These are phyloP conservation scores for Davidsoniella australis DNA, from an alignment of 2,329 filamentous ascomycete species.

Conservation along the genomic window DNA sequence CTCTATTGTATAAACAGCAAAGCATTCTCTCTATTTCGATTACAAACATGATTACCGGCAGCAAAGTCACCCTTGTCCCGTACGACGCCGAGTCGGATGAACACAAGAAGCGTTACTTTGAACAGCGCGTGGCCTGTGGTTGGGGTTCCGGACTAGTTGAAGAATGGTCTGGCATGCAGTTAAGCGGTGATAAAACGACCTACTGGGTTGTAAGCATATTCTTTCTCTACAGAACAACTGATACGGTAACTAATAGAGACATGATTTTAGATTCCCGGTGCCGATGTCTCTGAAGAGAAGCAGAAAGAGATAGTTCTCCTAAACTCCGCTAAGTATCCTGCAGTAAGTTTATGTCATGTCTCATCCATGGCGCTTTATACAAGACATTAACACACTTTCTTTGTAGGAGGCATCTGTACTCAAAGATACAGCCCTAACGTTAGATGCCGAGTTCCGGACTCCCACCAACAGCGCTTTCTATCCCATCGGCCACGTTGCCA, in stretches of 20 bases:
- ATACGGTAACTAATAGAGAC: not conserved
- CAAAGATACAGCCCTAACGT: slow-evolving; percentile 20
- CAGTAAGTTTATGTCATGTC: not conserved
- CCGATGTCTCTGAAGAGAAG: slow-evolving; percentile 1
- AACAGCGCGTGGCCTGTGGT: slow-evolving; percentile 29
- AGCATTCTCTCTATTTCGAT: no score
- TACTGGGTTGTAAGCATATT: slow-evolving; percentile 26
- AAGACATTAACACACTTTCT: not conserved
- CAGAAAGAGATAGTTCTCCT: not conserved
- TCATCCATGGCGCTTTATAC: not conserved
- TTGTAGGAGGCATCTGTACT: slow-evolving; percentile 20
- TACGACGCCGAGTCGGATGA: slow-evolving; percentile 25
- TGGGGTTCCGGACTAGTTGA: slow-evolving; percentile 25
- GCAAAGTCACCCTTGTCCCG: slow-evolving; percentile 23
- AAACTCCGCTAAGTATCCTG: not conserved
- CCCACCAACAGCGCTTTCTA: slow-evolving; percentile 19
- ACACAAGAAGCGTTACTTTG: slow-evolving; percentile 25
- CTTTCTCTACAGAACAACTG: not conserved
- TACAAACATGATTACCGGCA: no score
- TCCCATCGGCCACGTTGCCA: slow-evolving; percentile 25
- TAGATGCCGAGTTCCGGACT: slow-evolving; percentile 17
- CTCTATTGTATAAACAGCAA: no score
- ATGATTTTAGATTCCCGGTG: not conserved
- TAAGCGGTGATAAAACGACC: slow-evolving; percentile 21
- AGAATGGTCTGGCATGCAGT: slow-evolving; percentile 20